phyloP scores from a whole-genome alignment of 2,329 filamentous ascomycete genomes.

The Trichoderma harzianum region DNA sequence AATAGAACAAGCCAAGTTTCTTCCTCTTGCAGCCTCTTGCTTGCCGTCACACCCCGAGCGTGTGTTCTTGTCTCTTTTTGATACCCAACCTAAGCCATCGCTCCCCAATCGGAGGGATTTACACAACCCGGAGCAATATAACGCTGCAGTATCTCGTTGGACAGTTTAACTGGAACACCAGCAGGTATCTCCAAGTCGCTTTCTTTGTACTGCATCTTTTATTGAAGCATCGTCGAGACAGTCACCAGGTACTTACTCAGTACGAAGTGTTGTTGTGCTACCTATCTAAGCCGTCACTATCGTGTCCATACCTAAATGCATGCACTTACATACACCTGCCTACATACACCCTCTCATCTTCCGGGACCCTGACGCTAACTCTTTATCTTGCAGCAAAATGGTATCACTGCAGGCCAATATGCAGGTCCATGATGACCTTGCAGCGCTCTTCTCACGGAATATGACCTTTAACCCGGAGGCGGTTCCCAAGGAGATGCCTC shows the following conservation, averaged over 20 bases:
- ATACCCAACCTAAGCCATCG: constrained; percentile 13
- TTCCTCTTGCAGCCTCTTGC: neutral
- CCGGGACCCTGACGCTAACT: neutral
- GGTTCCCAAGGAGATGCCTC: constrained; percentile 27
- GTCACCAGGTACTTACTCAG: neutral
- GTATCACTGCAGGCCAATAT: constrained; percentile 41
- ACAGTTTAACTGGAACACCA: neutral
- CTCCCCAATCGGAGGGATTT: constrained; percentile 2
- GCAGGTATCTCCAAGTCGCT: neutral
- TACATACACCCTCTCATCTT: neutral
- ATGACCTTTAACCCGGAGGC: constrained; percentile 58
- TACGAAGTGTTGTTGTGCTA: neutral
- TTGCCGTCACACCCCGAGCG: constrained; percentile 2
- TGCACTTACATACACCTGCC: neutral
- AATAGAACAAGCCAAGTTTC: constrained; percentile 17
- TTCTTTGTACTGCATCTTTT: neutral
- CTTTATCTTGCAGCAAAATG: constrained; percentile 29
- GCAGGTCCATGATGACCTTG: constrained; percentile 76
- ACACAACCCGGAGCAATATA: constrained; percentile 4
- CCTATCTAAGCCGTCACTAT: neutral
- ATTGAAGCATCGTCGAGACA: neutral
- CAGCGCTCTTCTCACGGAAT: constrained; percentile 73
- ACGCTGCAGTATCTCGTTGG: neutral
- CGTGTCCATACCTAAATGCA: neutral
- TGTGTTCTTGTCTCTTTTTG: constrained; percentile 8